A percentile compares a stretch with the other conserved stretches of the same genome.
Evolutionary conservation across 75 land plant genomes (phyloP).

Genomic region (Chamaecyparis obtusa): DNA sequence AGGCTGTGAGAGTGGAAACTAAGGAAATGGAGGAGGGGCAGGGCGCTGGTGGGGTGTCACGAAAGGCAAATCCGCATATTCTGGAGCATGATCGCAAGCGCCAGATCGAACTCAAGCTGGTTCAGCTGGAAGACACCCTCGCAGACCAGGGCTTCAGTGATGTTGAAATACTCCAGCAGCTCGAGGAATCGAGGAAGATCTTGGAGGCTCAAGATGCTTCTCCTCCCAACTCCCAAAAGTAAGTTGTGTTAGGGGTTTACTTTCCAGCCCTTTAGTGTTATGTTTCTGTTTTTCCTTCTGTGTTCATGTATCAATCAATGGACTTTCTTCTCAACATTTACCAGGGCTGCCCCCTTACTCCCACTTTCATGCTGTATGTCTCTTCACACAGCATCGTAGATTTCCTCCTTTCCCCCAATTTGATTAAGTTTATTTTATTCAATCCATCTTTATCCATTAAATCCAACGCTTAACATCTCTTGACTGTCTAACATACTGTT

Average conservation of each 20-base stretch:
- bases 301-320: neutral
- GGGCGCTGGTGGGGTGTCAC: constrained; percentile 72
- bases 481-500: neutral
- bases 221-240: constrained; percentile 15
- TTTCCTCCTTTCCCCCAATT: neutral
- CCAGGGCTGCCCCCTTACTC: neutral
- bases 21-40: constrained; percentile 60
- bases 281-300: neutral
- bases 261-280: neutral
- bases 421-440: neutral
- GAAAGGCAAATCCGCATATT: constrained; percentile 87
- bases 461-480: too few relatives aligned
- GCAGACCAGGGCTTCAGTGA: constrained; percentile 90
- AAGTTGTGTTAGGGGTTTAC: neutral
- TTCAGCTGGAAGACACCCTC: constrained; percentile 74
- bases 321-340: neutral
- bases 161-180: constrained; percentile 62
- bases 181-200: constrained; percentile 57
- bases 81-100: constrained; percentile 95
- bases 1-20: constrained; percentile 30
- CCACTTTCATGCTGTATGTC: neutral
- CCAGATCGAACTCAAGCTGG: constrained; percentile 69
- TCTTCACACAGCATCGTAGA: neutral
- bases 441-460: neutral
- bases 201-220: constrained; percentile 40